These are phyloP conservation scores for Podila epigama DNA, from an alignment of 192 early-diverging fungal species.

Conservation along the genomic window DNA sequence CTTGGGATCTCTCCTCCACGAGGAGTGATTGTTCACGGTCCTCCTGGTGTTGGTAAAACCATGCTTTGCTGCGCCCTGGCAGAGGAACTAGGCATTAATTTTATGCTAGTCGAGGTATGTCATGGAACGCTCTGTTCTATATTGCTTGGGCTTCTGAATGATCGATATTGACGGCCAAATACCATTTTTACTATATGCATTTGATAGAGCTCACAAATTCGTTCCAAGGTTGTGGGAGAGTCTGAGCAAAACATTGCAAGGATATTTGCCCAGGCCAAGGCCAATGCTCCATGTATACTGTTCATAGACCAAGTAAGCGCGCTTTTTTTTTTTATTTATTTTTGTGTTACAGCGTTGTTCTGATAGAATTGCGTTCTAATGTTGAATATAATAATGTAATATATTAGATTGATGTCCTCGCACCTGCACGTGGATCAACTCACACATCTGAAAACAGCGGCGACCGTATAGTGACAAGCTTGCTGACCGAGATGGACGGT, in stretches of 20 bases:
- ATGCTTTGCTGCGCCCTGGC: conserved; percentile 86
- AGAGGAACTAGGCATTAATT: conserved; percentile 79
- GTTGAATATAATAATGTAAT: too few relatives aligned
- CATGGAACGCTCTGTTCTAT: not conserved
- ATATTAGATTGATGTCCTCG: conserved; percentile 80
- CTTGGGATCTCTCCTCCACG: conserved; percentile 75
- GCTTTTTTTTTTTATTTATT: not conserved
- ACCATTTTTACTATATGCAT: not conserved
- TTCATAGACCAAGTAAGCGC: conserved; percentile 86
- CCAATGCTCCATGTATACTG: conserved; percentile 86
- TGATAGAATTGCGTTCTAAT: too few relatives aligned
- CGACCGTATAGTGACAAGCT: conserved; percentile 87
- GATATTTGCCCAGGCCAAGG: conserved; percentile 84
- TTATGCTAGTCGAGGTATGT: conserved; percentile 81
- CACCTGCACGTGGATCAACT: conserved; percentile 74
- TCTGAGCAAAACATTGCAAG: conserved; percentile 85
- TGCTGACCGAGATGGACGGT: conserved; percentile 88
- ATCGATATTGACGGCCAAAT: too few relatives aligned
- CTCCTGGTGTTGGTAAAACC: conserved; percentile 91
- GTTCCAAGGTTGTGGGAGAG: conserved; percentile 94
- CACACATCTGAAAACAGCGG: conserved; percentile 80
- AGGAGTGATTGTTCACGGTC: conserved; percentile 88
- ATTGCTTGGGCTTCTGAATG: not conserved
- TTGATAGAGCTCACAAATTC: conserved; percentile 75
- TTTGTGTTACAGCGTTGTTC: too few relatives aligned